A percentile compares a stretch with the other conserved stretches of the same genome.
Evolutionary conservation across 108 stramenopile species (phyloP).

Genomic region (Skeletonema grethae): DNA sequence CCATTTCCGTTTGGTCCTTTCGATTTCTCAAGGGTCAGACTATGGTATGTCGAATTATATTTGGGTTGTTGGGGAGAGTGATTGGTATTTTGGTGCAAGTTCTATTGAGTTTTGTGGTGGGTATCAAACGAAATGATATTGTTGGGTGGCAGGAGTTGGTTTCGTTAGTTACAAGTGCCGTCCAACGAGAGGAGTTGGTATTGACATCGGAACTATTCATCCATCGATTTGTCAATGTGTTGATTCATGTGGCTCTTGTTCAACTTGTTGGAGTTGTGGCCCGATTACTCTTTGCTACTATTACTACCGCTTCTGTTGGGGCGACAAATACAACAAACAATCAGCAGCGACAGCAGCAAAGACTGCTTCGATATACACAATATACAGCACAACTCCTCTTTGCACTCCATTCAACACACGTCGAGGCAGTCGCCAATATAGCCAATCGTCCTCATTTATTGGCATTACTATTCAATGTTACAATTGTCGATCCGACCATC

Average conservation of each 20-base stretch:
- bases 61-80: constrained; percentile 3
- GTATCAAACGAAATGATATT: constrained; percentile 7
- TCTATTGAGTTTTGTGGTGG: neutral
- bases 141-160: neutral
- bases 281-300: constrained; percentile 21
- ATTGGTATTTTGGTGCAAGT: constrained; percentile 6
- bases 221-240: constrained; percentile 74
- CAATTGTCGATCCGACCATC: constrained; percentile 45
- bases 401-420: constrained; percentile 75
- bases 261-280: constrained; percentile 64
- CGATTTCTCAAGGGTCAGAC: constrained; percentile 51
- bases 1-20: constrained; percentile 71
- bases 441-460: constrained; percentile 86
- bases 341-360: neutral
- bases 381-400: constrained; percentile 63
- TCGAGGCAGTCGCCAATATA: constrained; percentile 83
- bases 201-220: constrained; percentile 49
- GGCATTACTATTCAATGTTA: constrained; percentile 52
- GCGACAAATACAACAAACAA: neutral
- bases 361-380: constrained; percentile 5
- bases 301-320: neutral
- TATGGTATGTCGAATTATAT: neutral
- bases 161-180: neutral
- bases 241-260: constrained; percentile 64
- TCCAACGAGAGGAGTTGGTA: constrained; percentile 10